These are phyloP conservation scores for Cornus controversa DNA, from an alignment of 148 eudicot genomes.

Conservation along the genomic window DNA sequence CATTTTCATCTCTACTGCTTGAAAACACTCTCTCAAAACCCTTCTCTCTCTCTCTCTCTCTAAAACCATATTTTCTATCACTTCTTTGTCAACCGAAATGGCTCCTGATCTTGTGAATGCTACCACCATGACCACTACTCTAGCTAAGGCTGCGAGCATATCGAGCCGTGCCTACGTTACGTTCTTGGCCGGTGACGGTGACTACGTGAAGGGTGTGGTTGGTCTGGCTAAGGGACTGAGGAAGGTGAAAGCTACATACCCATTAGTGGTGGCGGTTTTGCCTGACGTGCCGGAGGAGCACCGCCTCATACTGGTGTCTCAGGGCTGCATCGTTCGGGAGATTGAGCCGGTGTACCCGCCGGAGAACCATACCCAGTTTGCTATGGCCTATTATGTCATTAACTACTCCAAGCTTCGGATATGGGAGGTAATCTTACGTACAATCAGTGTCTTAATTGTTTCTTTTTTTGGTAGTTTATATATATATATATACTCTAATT, in stretches of 20 bases:
- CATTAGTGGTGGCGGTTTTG: constrained; percentile 50
- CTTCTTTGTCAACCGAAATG: constrained; percentile 8
- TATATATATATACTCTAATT: no score
- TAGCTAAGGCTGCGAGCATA: constrained; percentile 4
- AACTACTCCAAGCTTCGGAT: constrained; percentile 56
- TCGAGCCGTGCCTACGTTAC: constrained; percentile 55
- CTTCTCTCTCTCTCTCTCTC: neutral
- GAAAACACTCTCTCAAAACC: neutral
- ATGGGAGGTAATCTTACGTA: constrained; percentile 43
- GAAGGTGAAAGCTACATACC: constrained; percentile 43
- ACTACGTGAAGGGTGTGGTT: constrained; percentile 58
- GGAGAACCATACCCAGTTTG: constrained; percentile 31
- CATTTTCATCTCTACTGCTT: neutral
- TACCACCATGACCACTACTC: neutral
- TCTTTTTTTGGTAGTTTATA: neutral
- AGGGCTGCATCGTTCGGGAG: constrained; percentile 53
- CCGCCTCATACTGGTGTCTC: constrained; percentile 35
- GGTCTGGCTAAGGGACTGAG: constrained; percentile 56
- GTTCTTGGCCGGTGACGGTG: constrained; percentile 59
- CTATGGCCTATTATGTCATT: constrained; percentile 44
- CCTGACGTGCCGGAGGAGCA: constrained; percentile 67
- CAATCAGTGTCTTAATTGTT: no score
- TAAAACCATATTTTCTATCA: neutral
- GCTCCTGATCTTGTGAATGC: constrained; percentile 7
- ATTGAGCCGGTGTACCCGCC: constrained; percentile 58